These are phyloP conservation scores for Nothomitra cinnamomea DNA, from an alignment of 2,329 filamentous ascomycete species.

Conservation along the genomic window DNA sequence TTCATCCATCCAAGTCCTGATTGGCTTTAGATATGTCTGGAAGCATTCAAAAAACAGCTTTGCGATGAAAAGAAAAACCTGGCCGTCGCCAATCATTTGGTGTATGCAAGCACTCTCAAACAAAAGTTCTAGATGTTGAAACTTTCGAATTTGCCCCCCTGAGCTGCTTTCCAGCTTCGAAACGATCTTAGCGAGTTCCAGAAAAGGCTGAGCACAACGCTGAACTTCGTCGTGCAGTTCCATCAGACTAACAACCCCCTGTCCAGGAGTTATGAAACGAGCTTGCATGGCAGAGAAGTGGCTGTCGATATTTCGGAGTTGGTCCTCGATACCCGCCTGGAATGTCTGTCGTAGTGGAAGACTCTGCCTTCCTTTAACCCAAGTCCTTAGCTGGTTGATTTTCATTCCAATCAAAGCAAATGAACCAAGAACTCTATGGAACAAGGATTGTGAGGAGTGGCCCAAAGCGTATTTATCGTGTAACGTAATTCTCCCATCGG, in stretches of 20 bases:
- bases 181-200: conserved; percentile 44
- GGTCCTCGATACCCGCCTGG: conserved; percentile 41
- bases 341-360: conserved; percentile 47
- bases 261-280: conserved; percentile 35
- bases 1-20: conserved; percentile 69
- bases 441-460: conserved; percentile 19
- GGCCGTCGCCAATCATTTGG: conserved; percentile 49
- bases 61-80: conserved; percentile 45
- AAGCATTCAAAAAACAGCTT: conserved; percentile 67
- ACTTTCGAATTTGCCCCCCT: conserved; percentile 30
- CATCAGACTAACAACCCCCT: conserved; percentile 49
- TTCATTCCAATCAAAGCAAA: conserved; percentile 31
- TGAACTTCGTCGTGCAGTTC: conserved; percentile 41
- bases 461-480: conserved; percentile 23
- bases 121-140: conserved; percentile 62
- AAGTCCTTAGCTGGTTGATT: conserved; percentile 31
- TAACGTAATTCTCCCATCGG: conserved; percentile 15
- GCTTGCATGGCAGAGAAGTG: conserved; percentile 42
- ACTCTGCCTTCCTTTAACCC: conserved; percentile 22
- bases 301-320: conserved; percentile 40
- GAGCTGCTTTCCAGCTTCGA: conserved; percentile 30
- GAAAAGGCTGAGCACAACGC: conserved; percentile 35
- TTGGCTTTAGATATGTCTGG: conserved; percentile 62
- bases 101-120: conserved; percentile 52
- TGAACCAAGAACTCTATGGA: conserved; percentile 24